Evolutionary conservation across 2,329 filamentous ascomycete genomes (phyloP), one percentile per base, ranked within the genome.

Genomic region (Calonectria leucothoes): DNA sequence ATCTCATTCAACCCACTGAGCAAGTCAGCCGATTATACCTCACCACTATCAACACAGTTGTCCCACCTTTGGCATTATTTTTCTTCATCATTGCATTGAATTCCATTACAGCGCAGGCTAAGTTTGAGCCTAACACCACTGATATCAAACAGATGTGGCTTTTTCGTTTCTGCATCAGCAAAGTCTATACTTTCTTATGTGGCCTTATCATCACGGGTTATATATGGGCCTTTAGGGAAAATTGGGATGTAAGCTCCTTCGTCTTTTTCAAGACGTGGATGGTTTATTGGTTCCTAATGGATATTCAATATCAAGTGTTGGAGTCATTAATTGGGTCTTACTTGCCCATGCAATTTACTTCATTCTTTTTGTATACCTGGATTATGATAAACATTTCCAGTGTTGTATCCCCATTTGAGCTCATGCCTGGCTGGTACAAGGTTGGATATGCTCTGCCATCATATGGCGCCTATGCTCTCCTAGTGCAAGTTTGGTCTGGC

Each of bases 321-420:
- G 57, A 61, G 20, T 23, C 45, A 10, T 3, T 61, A 5, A 45
- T 72, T 11, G 70, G 52, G 3, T 61, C 55, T 1, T 45, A 12
- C 10, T 42, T 72, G 6, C 70, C 70, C 12, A 68, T 68, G n/a
- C 31, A 49, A 14, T 68, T 63, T 42, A 68, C 55, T 20, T 42
- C 70, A 14, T 72, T 72, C 35, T 72, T 72, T 20, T 33, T 72
- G 14, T 61, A 68, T 39, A 72, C 64, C 1, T 72, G 70, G 70
- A 68, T 72, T 12, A 72, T 72, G 31, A 61, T 45, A 17, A 72
- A 72, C 15, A 64, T 72, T 8, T 52, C 70, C 2, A 63, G 64
- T 23, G 45, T 55, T 5, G 55, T 72, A 3, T 68, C 52, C 23
- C 70, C 70, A 6, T 68, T 63, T 29, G 70, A 72, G 31, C 37